phyloP scores from a whole-genome alignment of 768 basidiomycete species.

The Mycena olivaceomarginata region DNA sequence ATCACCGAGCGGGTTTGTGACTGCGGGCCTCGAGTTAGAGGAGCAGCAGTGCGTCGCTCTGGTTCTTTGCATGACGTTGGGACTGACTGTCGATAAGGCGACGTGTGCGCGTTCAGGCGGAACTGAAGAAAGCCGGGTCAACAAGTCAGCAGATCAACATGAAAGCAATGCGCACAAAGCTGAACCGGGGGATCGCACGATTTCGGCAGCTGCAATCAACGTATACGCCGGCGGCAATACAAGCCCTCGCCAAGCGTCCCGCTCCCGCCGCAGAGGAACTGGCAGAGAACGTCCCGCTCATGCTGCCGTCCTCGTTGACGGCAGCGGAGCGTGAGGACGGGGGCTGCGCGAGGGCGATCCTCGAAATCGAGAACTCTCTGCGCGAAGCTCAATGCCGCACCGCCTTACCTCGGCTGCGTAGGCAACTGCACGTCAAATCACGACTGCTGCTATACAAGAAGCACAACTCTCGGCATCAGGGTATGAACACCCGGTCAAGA shows the following conservation, averaged over 20 bases:
- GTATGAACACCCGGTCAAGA: too few species aligned
- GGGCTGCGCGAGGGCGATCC: too few species aligned
- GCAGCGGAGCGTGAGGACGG: too few species aligned
- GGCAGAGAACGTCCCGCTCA: slow-evolving; percentile 13
- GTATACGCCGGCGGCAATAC: slow-evolving; percentile 29
- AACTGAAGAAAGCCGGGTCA: slow-evolving; percentile 23
- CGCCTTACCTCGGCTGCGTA: too few species aligned
- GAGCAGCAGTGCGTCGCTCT: slow-evolving; percentile 33
- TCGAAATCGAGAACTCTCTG: too few species aligned
- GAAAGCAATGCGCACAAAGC: background rate
- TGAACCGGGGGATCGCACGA: background rate
- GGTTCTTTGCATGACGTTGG: slow-evolving; percentile 49
- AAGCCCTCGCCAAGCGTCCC: background rate
- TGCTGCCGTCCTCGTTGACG: slow-evolving; percentile 27
- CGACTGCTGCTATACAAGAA: too few species aligned
- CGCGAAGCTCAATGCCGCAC: too few species aligned
- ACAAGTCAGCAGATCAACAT: slow-evolving; percentile 8
- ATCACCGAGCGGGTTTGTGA: slow-evolving; percentile 26
- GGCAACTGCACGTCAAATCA: too few species aligned
- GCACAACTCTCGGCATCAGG: too few species aligned
- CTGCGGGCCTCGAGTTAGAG: slow-evolving; percentile 20
- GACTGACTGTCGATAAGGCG: slow-evolving; percentile 44
- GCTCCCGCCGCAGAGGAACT: background rate
- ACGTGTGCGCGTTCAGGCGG: slow-evolving; percentile 1
- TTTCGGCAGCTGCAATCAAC: slow-evolving; percentile 29